phyloP scores from a whole-genome alignment of 2,329 filamentous ascomycete species.

The Fusarium secorum region DNA sequence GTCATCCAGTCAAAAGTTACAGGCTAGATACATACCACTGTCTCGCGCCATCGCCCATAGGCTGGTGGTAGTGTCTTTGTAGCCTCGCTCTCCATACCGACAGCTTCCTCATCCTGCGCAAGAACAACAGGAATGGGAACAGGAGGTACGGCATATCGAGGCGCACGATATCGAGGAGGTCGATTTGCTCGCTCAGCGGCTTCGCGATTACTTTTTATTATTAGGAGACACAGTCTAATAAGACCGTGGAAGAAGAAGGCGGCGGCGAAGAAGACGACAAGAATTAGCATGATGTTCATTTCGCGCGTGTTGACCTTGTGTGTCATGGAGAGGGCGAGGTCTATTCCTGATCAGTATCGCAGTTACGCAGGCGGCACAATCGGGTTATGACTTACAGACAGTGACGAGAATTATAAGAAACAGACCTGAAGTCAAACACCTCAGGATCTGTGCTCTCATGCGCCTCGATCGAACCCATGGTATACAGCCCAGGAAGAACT shows the following conservation, averaged over 20 bases:
- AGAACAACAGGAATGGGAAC: slow-evolving; percentile 80
- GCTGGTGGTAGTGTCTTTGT: slow-evolving; percentile 75
- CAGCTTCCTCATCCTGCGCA: slow-evolving; percentile 76
- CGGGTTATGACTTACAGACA: slow-evolving; percentile 65
- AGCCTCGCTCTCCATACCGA: slow-evolving; percentile 62
- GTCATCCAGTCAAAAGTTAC: background rate
- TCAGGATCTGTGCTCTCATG: slow-evolving; percentile 63
- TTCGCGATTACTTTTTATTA: slow-evolving; percentile 57
- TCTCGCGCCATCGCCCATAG: slow-evolving; percentile 85
- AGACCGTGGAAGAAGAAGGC: slow-evolving; percentile 84
- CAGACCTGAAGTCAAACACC: slow-evolving; percentile 70
- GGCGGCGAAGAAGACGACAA: slow-evolving; percentile 76
- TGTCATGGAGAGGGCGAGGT: slow-evolving; percentile 75
- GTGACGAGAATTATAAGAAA: slow-evolving; percentile 66
- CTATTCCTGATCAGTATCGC: slow-evolving; percentile 52
- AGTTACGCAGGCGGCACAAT: background rate
- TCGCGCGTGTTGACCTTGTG: slow-evolving; percentile 70
- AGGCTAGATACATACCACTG: slow-evolving; percentile 68
- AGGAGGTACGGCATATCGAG: slow-evolving; percentile 74
- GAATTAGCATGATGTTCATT: slow-evolving; percentile 80
- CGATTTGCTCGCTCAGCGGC: slow-evolving; percentile 32
- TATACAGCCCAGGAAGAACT: slow-evolving; percentile 61
- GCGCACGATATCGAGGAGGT: slow-evolving; percentile 59
- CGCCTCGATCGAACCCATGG: slow-evolving; percentile 63
- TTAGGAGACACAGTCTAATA: slow-evolving; percentile 74